Evolutionary conservation across 2,329 filamentous ascomycete species (phyloP), one percentile per base, ranked within the genome.

Genomic region (Exophiala alcalophila): DNA sequence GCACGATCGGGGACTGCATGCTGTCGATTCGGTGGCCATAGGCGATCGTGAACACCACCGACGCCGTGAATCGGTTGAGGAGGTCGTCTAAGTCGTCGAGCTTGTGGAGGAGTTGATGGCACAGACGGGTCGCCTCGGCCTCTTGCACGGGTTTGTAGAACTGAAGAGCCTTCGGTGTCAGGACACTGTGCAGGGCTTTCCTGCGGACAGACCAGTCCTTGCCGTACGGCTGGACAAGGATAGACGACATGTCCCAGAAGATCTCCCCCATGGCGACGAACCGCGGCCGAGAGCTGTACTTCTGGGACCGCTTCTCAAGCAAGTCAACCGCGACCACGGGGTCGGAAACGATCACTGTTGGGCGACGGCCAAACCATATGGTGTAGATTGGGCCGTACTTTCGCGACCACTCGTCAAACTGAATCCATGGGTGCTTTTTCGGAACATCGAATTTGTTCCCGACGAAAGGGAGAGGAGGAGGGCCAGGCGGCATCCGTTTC

Each of bases 161-260:
- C 15, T 59, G 57, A 9, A 65, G 35, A 8, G 58, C 54, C 33
- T 63, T 64, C 3, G 68, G 66, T 4, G 66, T 72, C 16, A 76
- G 60, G 5, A 71, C 67, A 21, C 68, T 64, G 35, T 66, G 62
- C 53, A 63, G 54, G 8, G 66, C 47, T 29, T 62, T 64, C 3
- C 65, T 52, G 6, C 57, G 58, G 2, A 56, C 48, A 6, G 61
- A 58, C 58, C 64, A 65, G 12, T 52, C 40, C 24, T 58, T 69
- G 35, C 70, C 68, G 56, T 74, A 70, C 1, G 69, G 71, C 52
- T 73, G 66, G 3, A 74, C 67, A n/a, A 74, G 60, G 5, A 65
- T 49, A 38, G 59, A 56, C 21, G 41, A 38, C 31, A 39, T 49
- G 25, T 49, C 44, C 31, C 38, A 49, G 35, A 45, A 47, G 29